Evolutionary conservation across 345 rosid species (phyloP).

Genomic region (Luvunga scandens): DNA sequence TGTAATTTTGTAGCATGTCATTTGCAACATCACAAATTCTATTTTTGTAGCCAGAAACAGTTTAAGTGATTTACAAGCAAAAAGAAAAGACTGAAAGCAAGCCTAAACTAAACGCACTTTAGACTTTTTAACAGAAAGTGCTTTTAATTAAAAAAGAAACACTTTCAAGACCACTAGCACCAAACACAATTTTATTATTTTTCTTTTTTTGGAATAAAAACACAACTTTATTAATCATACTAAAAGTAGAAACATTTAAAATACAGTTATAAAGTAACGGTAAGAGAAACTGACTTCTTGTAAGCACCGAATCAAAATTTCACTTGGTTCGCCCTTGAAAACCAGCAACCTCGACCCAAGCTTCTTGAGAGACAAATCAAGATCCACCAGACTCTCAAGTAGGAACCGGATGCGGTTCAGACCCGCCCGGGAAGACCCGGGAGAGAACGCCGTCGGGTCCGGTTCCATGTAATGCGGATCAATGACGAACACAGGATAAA

Average conservation of each 20-base stretch:
- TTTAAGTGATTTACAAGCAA: no score
- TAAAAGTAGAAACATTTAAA: not conserved
- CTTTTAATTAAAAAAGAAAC: not conserved
- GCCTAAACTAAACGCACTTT: not conserved
- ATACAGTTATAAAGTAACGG: not conserved
- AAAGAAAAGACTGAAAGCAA: not conserved
- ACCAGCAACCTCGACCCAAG: constrained; percentile 63
- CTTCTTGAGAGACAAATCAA: constrained; percentile 56
- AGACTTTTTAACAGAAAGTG: not conserved
- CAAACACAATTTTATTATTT: not conserved
- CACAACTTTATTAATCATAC: not conserved
- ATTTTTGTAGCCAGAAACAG: no score
- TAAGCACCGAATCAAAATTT: constrained; percentile 69
- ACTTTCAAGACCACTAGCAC: not conserved
- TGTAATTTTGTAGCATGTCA: not conserved
- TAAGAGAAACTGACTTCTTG: constrained; percentile 44
- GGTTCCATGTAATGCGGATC: constrained; percentile 89
- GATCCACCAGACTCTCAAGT: constrained; percentile 73
- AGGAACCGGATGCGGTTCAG: constrained; percentile 80
- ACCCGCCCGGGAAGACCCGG: constrained; percentile 69
- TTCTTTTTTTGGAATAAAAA: no score
- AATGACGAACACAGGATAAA: constrained; percentile 82
- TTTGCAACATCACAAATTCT: no score
- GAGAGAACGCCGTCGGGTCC: constrained; percentile 62
- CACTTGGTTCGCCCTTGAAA: constrained; percentile 60